Evolutionary conservation across 192 early-diverging fungal species (phyloP), one percentile per base, ranked within the genome.

Genomic region (Helicostylum pulchrum): DNA sequence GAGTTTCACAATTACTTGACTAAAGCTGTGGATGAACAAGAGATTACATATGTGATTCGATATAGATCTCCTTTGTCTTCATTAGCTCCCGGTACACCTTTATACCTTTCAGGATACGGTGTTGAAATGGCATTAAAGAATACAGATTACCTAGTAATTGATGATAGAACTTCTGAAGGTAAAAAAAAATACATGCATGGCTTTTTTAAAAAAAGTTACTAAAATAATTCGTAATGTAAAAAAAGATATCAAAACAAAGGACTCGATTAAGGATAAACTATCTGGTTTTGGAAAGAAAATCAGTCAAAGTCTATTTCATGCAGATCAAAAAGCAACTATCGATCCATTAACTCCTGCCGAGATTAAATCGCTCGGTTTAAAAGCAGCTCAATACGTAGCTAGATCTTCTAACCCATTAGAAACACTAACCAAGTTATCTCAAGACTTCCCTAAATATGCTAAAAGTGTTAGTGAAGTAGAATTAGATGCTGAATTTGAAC

Each of bases 91-190:
- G 44, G n/a, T 44, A 45, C 43, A 1, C 73, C 68, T 14, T 64
- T 94, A 20, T 66, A 78, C 10, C 73, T 99, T 26, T 73, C 87
- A 10, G 97, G 97, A 60, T 99, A 96, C 62, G 94, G 95, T 2
- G 93, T 94, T 8, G 94, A 94, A 71, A 79, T 99, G 43, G 89
- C 86, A 11, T 65, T 99, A n/a, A 99, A 99, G 77, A 97, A 85
- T 55, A 94, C 93, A 7, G 97, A 99, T 69, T 99, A 99, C 78
- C 90, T 92, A 73, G 94, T 94, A 17, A 89, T 90, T 44, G 97
- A 99, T 65, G 97, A 99, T 73, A 87, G 95, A 20, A 81, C 88
- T 47, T 76, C 85, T 55, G 81, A 75, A 42, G 57, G 61, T 64
- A 73, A 58, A 3, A 10, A 46, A 15, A 52, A 14, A 32, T 44